Conservation (phyloP, 495 filamentous ascomycete genomes). For the Neurospora cerealis region DNA sequence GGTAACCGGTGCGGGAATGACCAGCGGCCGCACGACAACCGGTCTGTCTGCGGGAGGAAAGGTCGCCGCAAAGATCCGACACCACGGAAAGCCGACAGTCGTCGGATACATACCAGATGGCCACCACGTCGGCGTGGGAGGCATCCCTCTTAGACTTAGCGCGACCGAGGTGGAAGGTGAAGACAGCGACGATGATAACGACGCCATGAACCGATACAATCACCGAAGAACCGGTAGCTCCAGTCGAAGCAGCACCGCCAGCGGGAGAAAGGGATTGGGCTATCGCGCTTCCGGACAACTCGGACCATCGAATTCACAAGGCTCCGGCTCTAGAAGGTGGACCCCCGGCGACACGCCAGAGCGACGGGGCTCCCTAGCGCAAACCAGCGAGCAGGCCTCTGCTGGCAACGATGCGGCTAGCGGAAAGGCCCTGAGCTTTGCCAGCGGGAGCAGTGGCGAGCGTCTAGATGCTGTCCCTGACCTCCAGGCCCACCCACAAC, state of each 20-base stretch:
- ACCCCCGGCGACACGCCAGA: conserved; percentile 62
- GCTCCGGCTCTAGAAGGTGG: conserved; percentile 40
- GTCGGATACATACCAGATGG: conserved; percentile 61
- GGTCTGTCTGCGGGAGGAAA: conserved; percentile 44
- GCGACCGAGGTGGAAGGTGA: conserved; percentile 90
- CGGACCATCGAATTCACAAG: conserved; percentile 19
- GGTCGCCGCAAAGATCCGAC: conserved; percentile 66
- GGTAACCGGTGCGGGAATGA: conserved; percentile 12
- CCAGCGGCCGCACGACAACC: conserved; percentile 45
- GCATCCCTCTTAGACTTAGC: conserved; percentile 82
- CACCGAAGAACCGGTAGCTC: conserved; percentile 67
- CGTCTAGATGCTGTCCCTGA: conserved; percentile 40
- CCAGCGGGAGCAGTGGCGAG: conserved; percentile 45
- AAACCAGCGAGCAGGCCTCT: conserved; percentile 21
- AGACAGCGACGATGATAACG: conserved; percentile 64
- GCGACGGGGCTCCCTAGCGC: conserved; percentile 33
- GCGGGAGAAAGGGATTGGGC: conserved; percentile 49
- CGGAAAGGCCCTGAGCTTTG: conserved; percentile 35
- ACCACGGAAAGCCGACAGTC: conserved; percentile 62
- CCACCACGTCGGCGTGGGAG: conserved; percentile 60
- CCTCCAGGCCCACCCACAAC: conserved; percentile 23
- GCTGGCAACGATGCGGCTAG: conserved; percentile 34
- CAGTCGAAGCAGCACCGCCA: conserved; percentile 68
- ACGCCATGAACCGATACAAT: conserved; percentile 40
- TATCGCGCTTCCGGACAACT: conserved; percentile 41